A percentile compares a stretch with the other conserved stretches of the same genome.
phyloP scores from a whole-genome alignment of 768 basidiomycete species.

The Agrocybe pediades region DNA sequence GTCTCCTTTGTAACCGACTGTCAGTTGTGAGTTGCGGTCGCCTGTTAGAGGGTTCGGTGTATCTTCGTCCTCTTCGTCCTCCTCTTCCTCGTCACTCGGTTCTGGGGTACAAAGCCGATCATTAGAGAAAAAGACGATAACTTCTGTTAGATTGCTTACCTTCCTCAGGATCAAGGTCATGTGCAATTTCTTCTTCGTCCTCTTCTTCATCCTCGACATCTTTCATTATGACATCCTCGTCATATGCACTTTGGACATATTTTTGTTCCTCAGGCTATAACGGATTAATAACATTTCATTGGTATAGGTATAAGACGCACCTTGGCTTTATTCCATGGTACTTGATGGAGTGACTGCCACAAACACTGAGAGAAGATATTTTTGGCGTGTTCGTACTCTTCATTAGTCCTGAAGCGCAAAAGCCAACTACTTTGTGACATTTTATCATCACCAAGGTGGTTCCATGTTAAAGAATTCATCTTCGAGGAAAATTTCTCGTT shows the following conservation, averaged over 20 bases:
- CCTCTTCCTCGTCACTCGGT: conserved; percentile 36
- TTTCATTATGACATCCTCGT: conserved; percentile 84
- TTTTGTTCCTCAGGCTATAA: conserved; percentile 78
- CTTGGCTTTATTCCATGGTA: conserved; percentile 81
- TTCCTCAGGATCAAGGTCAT: conserved; percentile 65
- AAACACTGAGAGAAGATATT: conserved; percentile 64
- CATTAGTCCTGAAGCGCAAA: conserved; percentile 61
- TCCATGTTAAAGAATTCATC: conserved; percentile 86
- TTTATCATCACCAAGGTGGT: conserved; percentile 56
- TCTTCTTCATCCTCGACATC: conserved; percentile 75
- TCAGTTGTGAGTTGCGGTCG: conserved; percentile 84
- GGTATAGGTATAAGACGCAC: conserved; percentile 32
- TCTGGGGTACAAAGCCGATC: conserved; percentile 28
- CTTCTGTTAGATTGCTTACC: conserved; percentile 36
- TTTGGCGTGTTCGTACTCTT: conserved; percentile 62
- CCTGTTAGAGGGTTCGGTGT: conserved; percentile 44
- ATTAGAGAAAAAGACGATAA: not conserved
- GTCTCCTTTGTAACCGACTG: conserved; percentile 94
- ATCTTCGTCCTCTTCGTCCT: conserved; percentile 49
- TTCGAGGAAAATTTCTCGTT: conserved; percentile 68
- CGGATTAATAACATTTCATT: not conserved
- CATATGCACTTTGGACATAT: conserved; percentile 78
- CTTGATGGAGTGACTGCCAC: conserved; percentile 81
- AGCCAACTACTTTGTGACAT: conserved; percentile 76
- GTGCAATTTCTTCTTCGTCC: conserved; percentile 76